phyloP scores from a whole-genome alignment of 768 basidiomycete genomes.

The Fibroporia radiculosa region DNA sequence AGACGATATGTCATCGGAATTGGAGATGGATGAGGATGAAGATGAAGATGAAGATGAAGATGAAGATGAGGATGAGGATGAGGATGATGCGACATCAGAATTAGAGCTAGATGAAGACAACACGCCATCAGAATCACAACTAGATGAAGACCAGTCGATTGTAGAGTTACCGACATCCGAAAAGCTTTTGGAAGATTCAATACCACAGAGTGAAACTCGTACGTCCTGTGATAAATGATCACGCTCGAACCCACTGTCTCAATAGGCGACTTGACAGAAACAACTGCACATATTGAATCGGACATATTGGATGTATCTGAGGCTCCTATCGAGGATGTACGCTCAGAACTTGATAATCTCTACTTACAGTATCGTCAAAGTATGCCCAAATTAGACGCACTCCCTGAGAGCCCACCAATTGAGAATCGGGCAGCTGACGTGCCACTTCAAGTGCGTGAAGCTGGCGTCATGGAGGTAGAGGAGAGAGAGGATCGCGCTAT shows the following conservation, averaged over 20 bases:
- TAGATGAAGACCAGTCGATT: not conserved
- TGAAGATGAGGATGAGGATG: not conserved
- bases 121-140: not conserved
- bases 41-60: not conserved
- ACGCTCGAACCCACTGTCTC: too few species aligned
- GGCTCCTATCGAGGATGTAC: not conserved
- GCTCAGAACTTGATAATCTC: too few species aligned
- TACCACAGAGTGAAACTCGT: too few species aligned
- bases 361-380: conserved; percentile 20
- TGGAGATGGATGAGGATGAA: not conserved
- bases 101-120: not conserved
- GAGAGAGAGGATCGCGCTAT: conserved; percentile 37
- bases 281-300: too few species aligned
- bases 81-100: not conserved
- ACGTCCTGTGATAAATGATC: too few species aligned
- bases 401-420: conserved; percentile 4
- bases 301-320: not conserved
- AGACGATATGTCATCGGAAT: not conserved
- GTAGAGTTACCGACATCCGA: too few species aligned
- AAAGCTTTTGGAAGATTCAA: too few species aligned
- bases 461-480: conserved; percentile 17
- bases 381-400: conserved; percentile 10
- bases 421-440: not conserved
- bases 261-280: too few species aligned
- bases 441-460: not conserved